These are phyloP conservation scores for Malbranchea zuffiana DNA, from an alignment of 2,329 filamentous ascomycete species.

Conservation along the genomic window DNA sequence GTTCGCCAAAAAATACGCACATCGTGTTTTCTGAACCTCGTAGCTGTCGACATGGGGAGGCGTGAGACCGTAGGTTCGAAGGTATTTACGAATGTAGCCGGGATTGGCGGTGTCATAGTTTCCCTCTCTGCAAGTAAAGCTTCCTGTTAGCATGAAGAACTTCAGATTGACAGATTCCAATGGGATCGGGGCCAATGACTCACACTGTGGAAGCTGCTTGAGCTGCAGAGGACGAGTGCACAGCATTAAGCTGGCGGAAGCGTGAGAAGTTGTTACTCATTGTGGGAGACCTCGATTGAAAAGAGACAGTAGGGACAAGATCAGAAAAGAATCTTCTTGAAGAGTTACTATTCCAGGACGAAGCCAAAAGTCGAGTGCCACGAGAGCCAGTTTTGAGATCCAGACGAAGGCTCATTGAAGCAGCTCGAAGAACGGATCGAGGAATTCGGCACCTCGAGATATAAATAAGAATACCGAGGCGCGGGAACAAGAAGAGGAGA, in stretches of 20 bases:
- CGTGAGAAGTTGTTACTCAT: slow-evolving; percentile 14
- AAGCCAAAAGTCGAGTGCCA: slow-evolving; percentile 1
- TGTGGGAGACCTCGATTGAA: slow-evolving; percentile 2
- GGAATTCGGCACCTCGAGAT: too few relatives aligned
- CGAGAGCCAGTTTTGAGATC: slow-evolving; percentile 7
- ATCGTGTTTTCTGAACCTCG: slow-evolving; percentile 40
- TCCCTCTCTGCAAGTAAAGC: slow-evolving; percentile 25
- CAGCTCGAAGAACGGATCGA: too few relatives aligned
- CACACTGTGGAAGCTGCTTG: slow-evolving; percentile 27
- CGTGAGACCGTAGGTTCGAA: slow-evolving; percentile 41
- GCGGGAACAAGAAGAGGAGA: too few relatives aligned
- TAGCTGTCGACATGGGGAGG: slow-evolving; percentile 40
- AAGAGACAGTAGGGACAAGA: background rate
- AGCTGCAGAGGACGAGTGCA: slow-evolving; percentile 27
- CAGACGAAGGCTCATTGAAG: slow-evolving; percentile 6
- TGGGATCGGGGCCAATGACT: slow-evolving; percentile 13
- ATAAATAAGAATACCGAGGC: too few relatives aligned
- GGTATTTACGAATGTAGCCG: slow-evolving; percentile 41
- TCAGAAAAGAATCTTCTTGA: background rate
- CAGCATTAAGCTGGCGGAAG: slow-evolving; percentile 26
- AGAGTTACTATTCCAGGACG: slow-evolving; percentile 1
- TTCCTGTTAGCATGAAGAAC: slow-evolving; percentile 1
- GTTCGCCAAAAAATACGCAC: slow-evolving; percentile 19
- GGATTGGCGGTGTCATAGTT: slow-evolving; percentile 42
- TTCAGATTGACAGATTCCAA: background rate